Base-by-base conservation (phyloP, 352 stramenopile species). In the Pythium monospermum region DNA sequence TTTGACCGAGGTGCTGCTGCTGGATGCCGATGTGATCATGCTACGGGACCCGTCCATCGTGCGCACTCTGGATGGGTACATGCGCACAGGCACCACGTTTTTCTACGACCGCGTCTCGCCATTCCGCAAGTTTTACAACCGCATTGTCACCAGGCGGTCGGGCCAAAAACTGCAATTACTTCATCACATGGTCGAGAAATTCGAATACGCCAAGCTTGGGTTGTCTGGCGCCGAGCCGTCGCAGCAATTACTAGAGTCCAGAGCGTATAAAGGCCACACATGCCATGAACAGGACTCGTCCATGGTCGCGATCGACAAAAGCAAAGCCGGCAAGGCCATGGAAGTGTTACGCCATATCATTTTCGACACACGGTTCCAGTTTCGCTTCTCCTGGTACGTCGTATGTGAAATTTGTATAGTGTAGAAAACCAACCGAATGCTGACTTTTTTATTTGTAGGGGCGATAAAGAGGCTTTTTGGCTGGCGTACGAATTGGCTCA, bases 281-380 rank as follows among this genome's bases (percentile, higher is more conserved):
- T 75, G 60, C 23, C 74, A 85, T 35, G 74, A 85, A 38, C 71
- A 83, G 58, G 74, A 85, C 44, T 85, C 74, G 33, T 85, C 74
- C 2, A 64, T 85, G 22, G 74, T 85, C 26, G 59, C 63, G 0
- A 62, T 85, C 15, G 67, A 85, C 46, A 85, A 85, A 53, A 56
- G 69, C 12, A 44, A 57, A 4, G 60, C 66, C 4, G 69, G 72
- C 0, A 48, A 61, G 22, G 69, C 69, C 1, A 58, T 80, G 58
- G 49, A 83, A 10, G 53, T 77, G 25, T 57, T 83, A 45, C 66
- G 65, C 28, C 76, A 76, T 44, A 61, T 87, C 42, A 80, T 85
- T 41, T 78, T 69, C 0, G 50, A 83, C 23, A 66, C 70, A 39
- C 75, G 78, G 22, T 84, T 88, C 51, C 54, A 73, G 28, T 71